Evolutionary conservation across 371 early-diverging fungal genomes (phyloP), one percentile per base, ranked within the genome.

Genomic region (Apophysomyces sp.): DNA sequence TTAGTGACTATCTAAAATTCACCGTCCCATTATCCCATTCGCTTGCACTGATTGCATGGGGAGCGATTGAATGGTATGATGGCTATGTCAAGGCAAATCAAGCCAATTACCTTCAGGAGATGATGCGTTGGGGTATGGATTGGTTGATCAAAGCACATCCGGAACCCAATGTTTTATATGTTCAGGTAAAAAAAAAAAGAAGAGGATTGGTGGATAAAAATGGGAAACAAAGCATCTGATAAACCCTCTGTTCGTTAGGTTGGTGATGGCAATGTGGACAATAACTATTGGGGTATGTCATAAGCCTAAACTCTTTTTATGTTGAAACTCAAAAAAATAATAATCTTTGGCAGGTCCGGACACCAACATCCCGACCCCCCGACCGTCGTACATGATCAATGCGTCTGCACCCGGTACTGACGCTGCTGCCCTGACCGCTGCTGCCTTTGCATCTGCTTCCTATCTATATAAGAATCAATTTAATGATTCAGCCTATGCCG

Each of bases 81-180:
- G 87, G 87, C 16, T 87, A 85, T 55, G 68, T 71, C 53, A 72
- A 76, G 49, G 83, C 88, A 12, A 68, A 76, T 18, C 81, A 87
- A 62, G 71, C 73, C 0, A 32, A 41, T 1, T 75, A 85, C 37
- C 65, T 88, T 3, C 55, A 66, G 16, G 76, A 78, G 31, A 86
- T 77, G 76, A 40, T 88, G 9, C 78, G 77, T 57, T 88, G 86
- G 87, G 89, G 89, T 18, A 81, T 78, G 31, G 87, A 88, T 52
- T 87, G 87, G 86, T 58, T 85, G 24, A 74, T 81, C 52, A 81
- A 82, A 44, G 81, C 83, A 0, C 82, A 85, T 58, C 77, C 77
- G 4, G 60, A 73, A 26, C 66, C 71, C 49, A 72, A 74, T 62
- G 69, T 69, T 0, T 68, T 82, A 27, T 80, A 77, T 62, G 69